A percentile compares a stretch with the other conserved stretches of the same genome.
These are phyloP conservation scores for Globisporangium takayamanum DNA, from an alignment of 352 stramenopile genomes.

Conservation along the genomic window DNA sequence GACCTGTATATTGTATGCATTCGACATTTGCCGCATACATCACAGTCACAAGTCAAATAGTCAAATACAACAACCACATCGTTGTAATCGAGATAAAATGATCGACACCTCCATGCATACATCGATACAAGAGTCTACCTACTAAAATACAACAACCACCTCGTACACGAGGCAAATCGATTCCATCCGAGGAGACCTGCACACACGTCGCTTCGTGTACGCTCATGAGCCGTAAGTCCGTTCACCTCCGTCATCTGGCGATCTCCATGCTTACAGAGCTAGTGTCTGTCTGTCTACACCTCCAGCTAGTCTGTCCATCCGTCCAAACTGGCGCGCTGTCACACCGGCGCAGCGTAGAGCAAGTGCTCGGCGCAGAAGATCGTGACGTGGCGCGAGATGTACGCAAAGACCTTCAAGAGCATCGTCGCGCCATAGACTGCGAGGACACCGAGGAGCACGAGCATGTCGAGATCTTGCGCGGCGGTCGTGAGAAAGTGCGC, in stretches of 20 bases:
- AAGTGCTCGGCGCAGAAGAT: conserved; percentile 68
- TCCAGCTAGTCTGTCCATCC: not conserved
- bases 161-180: too few species aligned
- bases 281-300: too few species aligned
- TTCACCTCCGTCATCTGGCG: too few species aligned
- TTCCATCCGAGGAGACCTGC: too few species aligned
- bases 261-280: too few species aligned
- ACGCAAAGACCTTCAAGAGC: conserved; percentile 43
- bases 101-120: not conserved
- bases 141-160: too few species aligned
- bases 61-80: not conserved
- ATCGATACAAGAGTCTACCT: too few species aligned
- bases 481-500: conserved; percentile 7
- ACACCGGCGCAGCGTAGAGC: conserved; percentile 20
- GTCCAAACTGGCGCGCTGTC: not conserved
- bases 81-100: conserved; percentile 2
- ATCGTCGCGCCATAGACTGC: conserved; percentile 44
- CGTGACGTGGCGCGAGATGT: conserved; percentile 53
- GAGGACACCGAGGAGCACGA: conserved; percentile 34
- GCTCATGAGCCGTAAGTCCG: too few species aligned
- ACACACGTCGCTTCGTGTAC: too few species aligned
- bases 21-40: too few species aligned
- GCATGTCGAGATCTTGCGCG: conserved; percentile 30
- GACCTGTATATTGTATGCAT: too few species aligned
- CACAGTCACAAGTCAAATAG: too few species aligned